Conservation (phyloP, 495 filamentous ascomycete species). For the Xylaria telfairii region DNA sequence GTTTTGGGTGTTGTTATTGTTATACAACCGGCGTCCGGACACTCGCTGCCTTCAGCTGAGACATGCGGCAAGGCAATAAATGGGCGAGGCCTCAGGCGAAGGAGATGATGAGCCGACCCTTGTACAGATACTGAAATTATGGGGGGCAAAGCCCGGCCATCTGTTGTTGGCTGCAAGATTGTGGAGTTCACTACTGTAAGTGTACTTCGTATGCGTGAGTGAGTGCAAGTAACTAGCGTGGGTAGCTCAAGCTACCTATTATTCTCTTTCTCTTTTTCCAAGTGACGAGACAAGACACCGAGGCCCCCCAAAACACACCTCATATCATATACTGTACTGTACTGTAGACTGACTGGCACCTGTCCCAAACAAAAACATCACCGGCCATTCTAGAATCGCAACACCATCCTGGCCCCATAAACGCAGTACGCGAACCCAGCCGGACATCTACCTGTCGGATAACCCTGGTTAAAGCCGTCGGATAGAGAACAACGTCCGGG, state of each 20-base stretch:
- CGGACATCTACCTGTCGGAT: background rate
- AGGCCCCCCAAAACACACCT: slow-evolving; percentile 4
- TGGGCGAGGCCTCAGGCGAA: background rate
- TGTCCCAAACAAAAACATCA: background rate
- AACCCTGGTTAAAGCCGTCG: background rate
- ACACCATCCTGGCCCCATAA: background rate
- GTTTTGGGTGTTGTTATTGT: too few relatives aligned
- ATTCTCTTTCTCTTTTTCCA: background rate
- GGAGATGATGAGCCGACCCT: background rate
- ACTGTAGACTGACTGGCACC: background rate
- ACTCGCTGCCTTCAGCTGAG: slow-evolving; percentile 2
- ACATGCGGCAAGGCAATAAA: background rate
- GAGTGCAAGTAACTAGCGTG: too few relatives aligned
- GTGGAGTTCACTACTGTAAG: background rate
- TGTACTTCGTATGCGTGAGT: too few relatives aligned
- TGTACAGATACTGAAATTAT: background rate
- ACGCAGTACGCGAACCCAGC: background rate
- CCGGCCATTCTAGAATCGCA: background rate
- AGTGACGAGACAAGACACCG: background rate
- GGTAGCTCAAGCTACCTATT: too few relatives aligned
- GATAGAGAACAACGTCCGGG: background rate
- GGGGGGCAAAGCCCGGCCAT: background rate
- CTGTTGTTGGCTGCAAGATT: slow-evolving; percentile 9
- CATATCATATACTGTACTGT: background rate
- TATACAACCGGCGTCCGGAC: background rate